phyloP scores from a whole-genome alignment of 345 rosid genomes.

The Turritis glabra region DNA sequence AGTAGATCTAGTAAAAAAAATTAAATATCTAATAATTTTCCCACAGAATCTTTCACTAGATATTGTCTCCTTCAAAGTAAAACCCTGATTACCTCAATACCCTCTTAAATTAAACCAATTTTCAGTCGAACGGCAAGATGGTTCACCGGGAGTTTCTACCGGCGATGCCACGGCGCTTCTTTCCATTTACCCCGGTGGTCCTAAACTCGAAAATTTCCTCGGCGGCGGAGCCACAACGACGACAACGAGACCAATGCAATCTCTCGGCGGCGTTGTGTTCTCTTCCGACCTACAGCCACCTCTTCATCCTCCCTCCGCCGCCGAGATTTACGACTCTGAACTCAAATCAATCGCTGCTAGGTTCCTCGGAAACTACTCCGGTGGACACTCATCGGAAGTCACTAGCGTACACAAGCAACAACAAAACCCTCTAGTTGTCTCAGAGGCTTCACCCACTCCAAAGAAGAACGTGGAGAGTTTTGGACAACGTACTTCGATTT shows the following conservation, averaged over 20 bases:
- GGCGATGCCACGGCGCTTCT: conserved; percentile 44
- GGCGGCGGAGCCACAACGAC: conserved; percentile 43
- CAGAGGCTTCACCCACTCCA: conserved; percentile 41
- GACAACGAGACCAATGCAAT: conserved; percentile 31
- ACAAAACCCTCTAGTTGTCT: conserved; percentile 25
- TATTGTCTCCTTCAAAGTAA: conserved; percentile 25
- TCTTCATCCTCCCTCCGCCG: conserved; percentile 33
- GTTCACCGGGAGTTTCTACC: conserved; percentile 27
- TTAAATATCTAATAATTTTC: not conserved
- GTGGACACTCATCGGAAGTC: conserved; percentile 28
- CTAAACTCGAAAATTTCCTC: conserved; percentile 75
- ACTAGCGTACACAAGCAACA: conserved; percentile 33
- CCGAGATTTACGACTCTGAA: conserved; percentile 63
- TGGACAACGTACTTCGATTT: conserved; percentile 91
- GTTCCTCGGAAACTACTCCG: conserved; percentile 63
- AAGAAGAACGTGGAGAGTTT: conserved; percentile 67
- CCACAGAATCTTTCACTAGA: conserved; percentile 38
- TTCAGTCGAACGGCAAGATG: conserved; percentile 36
- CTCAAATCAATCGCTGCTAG: conserved; percentile 78
- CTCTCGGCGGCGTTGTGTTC: conserved; percentile 34
- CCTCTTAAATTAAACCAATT: not conserved
- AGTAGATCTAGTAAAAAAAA: not conserved
- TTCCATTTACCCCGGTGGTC: conserved; percentile 56
- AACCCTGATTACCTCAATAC: conserved; percentile 20
- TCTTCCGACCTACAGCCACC: conserved; percentile 34